Base-by-base conservation (phyloP, 176 grass and related monocot species). In the Cymbopogon citratus region DNA sequence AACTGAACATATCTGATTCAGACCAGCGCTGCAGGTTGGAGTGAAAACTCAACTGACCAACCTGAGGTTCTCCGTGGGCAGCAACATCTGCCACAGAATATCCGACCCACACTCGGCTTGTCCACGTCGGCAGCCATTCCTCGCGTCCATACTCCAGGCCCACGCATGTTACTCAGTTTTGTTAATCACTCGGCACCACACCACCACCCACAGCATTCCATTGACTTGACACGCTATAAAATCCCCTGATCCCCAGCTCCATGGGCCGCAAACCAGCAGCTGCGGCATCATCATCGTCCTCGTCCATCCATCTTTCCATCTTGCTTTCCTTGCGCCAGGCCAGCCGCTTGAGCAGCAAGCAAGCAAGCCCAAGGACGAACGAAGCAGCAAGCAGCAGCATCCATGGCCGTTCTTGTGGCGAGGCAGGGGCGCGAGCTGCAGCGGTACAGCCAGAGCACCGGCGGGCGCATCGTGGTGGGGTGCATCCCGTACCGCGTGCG, bases 381-480 rank as follows among this genome's bases (percentile, higher is more conserved):
- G 24, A 25, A 26, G 7, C 18, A 5, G 5, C 5, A 33, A 33
- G 31, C 31, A 9, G 9, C 57, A 5, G 2, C 73, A 44, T 24
- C 35, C 83, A 95, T 96, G 93, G 93, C 79, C 54, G 87, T 92
- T 44, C 59, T 99, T 54, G 93, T 96, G 4, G 87, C 97, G 83
- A 88, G 97, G 78, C 33, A 96, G 81, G 93, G 93, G 0, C 92
- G 97, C 3, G 93, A 94, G 59, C 81, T 99, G 70, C 97, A 99
- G 91, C 79, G 97, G n/a, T 96, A 99, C 87, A 96, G 76, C 85
- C 6, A 24, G 46, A 77, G 43, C 66, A 77, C 85, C n/a, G 97
- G 97, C 16, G 83, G 93, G 0, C 89, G 92, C 46, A 74, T 96
- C 84, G 86, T 98, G 73, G 97, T 99, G 6, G 97, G 97, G 5